These are phyloP conservation scores for Phaseolus lunatus DNA, from an alignment of 306 rosid genomes.

Conservation along the genomic window DNA sequence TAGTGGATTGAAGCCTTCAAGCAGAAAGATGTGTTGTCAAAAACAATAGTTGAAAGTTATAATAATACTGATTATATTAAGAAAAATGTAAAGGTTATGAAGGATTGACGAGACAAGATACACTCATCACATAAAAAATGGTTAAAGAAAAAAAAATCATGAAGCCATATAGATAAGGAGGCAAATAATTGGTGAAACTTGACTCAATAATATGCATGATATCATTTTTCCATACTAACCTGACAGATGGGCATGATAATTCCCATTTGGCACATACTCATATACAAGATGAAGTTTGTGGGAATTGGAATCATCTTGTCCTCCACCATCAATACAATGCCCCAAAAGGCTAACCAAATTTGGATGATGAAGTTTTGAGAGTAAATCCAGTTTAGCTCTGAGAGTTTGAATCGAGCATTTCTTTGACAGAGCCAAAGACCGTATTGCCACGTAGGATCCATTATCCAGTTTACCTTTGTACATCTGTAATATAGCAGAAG, in stretches of 20 bases:
- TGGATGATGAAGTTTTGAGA: slow-evolving; percentile 87
- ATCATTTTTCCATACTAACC: slow-evolving; percentile 52
- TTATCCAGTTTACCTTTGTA: slow-evolving; percentile 77
- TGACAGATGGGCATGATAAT: slow-evolving; percentile 68
- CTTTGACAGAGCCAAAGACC: slow-evolving; percentile 64
- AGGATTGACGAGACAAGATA: background rate
- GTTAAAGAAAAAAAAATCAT: background rate
- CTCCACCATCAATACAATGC: slow-evolving; percentile 64
- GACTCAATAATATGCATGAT: background rate
- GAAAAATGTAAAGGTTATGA: background rate
- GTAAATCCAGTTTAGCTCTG: slow-evolving; percentile 71
- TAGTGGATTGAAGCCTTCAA: slow-evolving; percentile 29
- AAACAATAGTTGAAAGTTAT: background rate
- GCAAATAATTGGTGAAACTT: background rate
- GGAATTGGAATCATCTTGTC: slow-evolving; percentile 59
- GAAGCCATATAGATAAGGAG: background rate
- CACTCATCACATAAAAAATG: background rate
- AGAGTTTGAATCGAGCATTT: slow-evolving; percentile 71
- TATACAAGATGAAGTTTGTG: slow-evolving; percentile 65
- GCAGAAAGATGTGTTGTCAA: background rate
- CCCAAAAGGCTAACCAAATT: slow-evolving; percentile 84
- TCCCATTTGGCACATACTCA: slow-evolving; percentile 72
- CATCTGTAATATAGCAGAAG: slow-evolving; percentile 55
- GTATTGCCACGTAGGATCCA: slow-evolving; percentile 64
- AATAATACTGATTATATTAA: background rate